Evolutionary conservation across 2,329 filamentous ascomycete genomes (phyloP), one percentile per base, ranked within the genome.

Genomic region (Metarhizium guizhouense): DNA sequence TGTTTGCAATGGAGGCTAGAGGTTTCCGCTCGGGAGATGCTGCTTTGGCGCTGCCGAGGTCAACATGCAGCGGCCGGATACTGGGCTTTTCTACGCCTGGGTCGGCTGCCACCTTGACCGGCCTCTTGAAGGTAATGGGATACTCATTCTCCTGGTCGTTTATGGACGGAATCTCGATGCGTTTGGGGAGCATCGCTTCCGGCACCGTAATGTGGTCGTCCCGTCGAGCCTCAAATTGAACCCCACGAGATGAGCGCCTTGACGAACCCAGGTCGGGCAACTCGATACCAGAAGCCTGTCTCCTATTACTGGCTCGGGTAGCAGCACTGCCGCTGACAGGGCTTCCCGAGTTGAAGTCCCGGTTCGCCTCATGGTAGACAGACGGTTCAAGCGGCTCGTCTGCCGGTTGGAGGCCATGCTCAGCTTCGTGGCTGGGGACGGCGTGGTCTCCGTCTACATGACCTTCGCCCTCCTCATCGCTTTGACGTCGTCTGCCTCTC

Each of bases 71-170:
- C 20, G 77, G 79, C 52, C 81, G 76, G 43, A 77, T 71, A 1
- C 79, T 74, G 42, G 79, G 76, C 64, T 81, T 83, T 30, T 86
- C 82, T 18, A 81, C 65, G 36, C 83, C 64, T 47, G 74, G 74
- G 55, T 80, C 76, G 11, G 75, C 74, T 11, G 80, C 73, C 1
- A 81, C 16, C 47, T 52, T 74, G 64, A 85, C 87, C 45, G 78
- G 64, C 71, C 72, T 80, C 67, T 81, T 86, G 69, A 89, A 86
- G 0, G 83, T 86, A 30, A 86, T 81, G 3, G 85, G 85, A 3
- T 82, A 79, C 58, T 94, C 84, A 66, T 96, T 96, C 69, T 96
- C 92, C 67, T 96, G 90, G 63, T 95, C 90, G 58, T 86, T 79
- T 3, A 74, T 72, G 1, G 85, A 81, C 18, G 86, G 83, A 50